Evolutionary conservation across 1,139 yeast genomes (phyloP), one percentile per base, ranked within the genome.

Genomic region (Suhomyces ambrosiae): DNA sequence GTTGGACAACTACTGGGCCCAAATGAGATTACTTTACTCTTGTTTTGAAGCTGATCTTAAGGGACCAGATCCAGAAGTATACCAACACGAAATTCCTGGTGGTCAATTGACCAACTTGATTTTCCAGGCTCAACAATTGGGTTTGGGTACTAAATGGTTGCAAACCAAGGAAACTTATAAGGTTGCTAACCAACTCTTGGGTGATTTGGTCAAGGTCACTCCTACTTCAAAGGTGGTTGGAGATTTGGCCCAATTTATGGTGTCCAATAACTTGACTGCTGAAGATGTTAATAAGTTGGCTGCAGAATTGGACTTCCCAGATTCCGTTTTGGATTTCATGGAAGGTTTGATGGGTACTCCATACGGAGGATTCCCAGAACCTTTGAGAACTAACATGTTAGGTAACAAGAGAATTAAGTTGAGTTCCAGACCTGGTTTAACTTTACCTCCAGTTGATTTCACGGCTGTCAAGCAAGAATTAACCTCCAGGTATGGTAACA

Each of bases 311-410:
- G 97, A 92, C 66, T 92, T 92, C 95, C 99, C 99, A 42, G 97
- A 85, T 58, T 90, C 97, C 12, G 96, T 92, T 23, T 77, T 92
- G 60, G 98, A 94, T 68, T 92, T 92, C 76, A 89, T 92, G 80
- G 96, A 94, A 73, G 99, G 99, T 54, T 77, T 92, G 60, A 92
- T 94, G 89, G 99, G 99, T 60, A 92, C 92, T 55, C 99, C 99
- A 53, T 89, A 87, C 61, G 98, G 98, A 52, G 99, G 99, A 6
- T 92, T 94, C 95, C 98, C 98, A 38, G 99, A 92, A 69, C 98
- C 99, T 32, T 76, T 92, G 65, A 83, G 98, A 71, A 74, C 96
- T 32, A 86, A 90, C 61, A 79, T 92, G 46, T 80, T 92, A 60
- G 71, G 72, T 35, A 79, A 79, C 60, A 90, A 89, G 80, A 85